Conservation (phyloP, 208 protist genomes). For the Crithidia brevicula region DNA sequence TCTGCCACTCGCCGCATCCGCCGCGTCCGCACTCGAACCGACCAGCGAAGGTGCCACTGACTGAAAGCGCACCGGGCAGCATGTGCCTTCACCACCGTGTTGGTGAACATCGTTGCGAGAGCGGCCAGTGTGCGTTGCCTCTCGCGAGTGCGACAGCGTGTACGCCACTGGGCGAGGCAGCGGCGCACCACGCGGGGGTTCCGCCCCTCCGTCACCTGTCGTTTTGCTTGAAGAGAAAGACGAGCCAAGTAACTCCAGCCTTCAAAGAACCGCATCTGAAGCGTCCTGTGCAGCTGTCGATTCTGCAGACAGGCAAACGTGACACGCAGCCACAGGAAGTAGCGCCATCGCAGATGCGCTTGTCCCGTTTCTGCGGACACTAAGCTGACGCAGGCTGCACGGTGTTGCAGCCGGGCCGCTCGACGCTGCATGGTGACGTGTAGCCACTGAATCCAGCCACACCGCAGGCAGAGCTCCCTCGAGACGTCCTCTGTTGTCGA, state of each 20-base stretch:
- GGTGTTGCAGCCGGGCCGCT: constrained; percentile 20
- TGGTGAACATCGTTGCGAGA: constrained; percentile 6
- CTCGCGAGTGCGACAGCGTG: neutral
- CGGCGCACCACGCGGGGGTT: neutral
- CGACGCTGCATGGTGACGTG: constrained; percentile 20
- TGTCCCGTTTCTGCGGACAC: neutral
- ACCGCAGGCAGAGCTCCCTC: constrained; percentile 9
- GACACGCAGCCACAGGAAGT: constrained; percentile 21
- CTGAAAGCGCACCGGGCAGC: neutral
- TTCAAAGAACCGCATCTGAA: constrained; percentile 5
- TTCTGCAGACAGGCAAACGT: constrained; percentile 10
- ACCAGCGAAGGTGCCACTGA: constrained; percentile 3
- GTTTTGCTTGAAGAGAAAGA: neutral
- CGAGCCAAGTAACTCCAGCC: constrained; percentile 1
- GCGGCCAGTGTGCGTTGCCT: neutral
- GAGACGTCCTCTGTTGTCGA: neutral
- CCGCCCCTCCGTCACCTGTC: neutral
- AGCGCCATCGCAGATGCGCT: neutral
- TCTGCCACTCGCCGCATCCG: constrained; percentile 31
- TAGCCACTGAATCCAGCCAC: constrained; percentile 41
- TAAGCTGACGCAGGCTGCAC: neutral
- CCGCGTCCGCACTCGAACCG: neutral
- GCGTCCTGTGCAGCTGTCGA: neutral
- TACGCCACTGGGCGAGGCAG: constrained; percentile 7
- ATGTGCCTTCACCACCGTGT: constrained; percentile 14